These are phyloP conservation scores for Metschnikowia chrysomelidarum DNA, from an alignment of 805 yeast genomes.

Conservation along the genomic window DNA sequence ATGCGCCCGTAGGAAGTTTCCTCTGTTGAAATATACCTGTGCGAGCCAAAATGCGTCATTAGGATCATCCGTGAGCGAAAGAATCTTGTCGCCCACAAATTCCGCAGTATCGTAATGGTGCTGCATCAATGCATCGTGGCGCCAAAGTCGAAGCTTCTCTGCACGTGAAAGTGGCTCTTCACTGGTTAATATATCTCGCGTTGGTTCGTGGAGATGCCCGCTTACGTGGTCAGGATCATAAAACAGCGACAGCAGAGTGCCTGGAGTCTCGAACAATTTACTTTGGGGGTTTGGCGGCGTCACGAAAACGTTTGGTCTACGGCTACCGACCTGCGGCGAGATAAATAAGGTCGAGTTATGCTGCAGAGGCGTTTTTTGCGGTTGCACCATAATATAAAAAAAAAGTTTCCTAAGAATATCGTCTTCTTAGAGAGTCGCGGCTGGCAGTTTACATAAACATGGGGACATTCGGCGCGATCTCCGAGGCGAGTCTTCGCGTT, in stretches of 20 bases:
- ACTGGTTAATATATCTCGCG: conserved; percentile 1
- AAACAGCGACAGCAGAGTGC: conserved; percentile 38
- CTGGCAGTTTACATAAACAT: too few species aligned
- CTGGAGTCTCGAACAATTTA: conserved; percentile 42
- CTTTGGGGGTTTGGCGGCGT: conserved; percentile 50
- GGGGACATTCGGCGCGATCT: too few species aligned
- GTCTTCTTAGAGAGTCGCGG: too few species aligned
- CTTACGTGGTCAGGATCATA: conserved; percentile 28
- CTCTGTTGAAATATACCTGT: conserved; percentile 76
- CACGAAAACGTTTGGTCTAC: conserved; percentile 39
- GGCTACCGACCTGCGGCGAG: conserved; percentile 55
- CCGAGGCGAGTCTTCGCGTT: too few species aligned
- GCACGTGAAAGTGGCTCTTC: conserved; percentile 66
- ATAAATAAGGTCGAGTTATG: conserved; percentile 73
- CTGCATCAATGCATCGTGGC: conserved; percentile 90
- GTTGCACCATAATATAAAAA: conserved; percentile 19
- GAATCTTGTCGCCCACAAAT: conserved; percentile 86
- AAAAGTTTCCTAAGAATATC: too few species aligned
- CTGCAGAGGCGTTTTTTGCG: conserved; percentile 46
- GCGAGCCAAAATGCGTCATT: conserved; percentile 97
- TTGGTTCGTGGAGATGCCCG: conserved; percentile 12
- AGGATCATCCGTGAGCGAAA: conserved; percentile 79
- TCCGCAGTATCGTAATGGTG: conserved; percentile 90
- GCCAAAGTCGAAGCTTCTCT: conserved; percentile 83
- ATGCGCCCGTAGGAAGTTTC: conserved; percentile 76